phyloP scores from a whole-genome alignment of 108 stramenopile genomes.

The Stephanodiscus minutulus region DNA sequence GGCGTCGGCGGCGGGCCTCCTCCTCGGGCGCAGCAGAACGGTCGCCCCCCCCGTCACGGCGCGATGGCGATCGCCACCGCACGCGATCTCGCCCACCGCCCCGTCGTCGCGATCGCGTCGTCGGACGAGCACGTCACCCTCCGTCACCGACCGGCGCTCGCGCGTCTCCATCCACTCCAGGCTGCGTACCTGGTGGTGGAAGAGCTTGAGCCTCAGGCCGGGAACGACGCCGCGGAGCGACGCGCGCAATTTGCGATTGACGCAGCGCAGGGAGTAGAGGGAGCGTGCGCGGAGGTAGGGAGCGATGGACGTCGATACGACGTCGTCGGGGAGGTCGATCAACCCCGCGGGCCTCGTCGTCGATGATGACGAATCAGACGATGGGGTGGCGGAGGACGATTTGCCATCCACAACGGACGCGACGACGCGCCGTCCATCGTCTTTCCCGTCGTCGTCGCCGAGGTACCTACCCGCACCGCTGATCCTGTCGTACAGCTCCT shows the following conservation, averaged over 20 bases:
- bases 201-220: slow-evolving; percentile 65
- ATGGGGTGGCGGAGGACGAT: too few relatives aligned
- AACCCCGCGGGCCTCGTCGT: slow-evolving; percentile 8
- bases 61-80: slow-evolving; percentile 61
- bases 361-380: background rate
- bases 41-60: slow-evolving; percentile 69
- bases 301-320: slow-evolving; percentile 56
- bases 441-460: background rate
- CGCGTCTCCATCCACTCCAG: slow-evolving; percentile 79
- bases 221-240: slow-evolving; percentile 63
- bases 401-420: slow-evolving; percentile 2
- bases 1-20: too few relatives aligned
- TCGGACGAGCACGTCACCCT: slow-evolving; percentile 30
- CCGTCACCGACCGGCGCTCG: slow-evolving; percentile 52
- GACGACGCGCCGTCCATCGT: background rate
- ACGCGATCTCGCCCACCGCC: slow-evolving; percentile 7
- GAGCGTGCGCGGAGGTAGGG: slow-evolving; percentile 60
- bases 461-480: slow-evolving; percentile 38
- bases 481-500: slow-evolving; percentile 64
- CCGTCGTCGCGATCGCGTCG: too few relatives aligned
- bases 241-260: slow-evolving; percentile 55
- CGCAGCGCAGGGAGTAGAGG: slow-evolving; percentile 57
- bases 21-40: slow-evolving; percentile 31
- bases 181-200: slow-evolving; percentile 72
- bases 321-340: slow-evolving; percentile 54